Percentiles rank a stretch among this genome's conserved stretches.
Conservation (phyloP, 1,284 basidiomycete species). For the Cryptococcus jaspeensis region DNA sequence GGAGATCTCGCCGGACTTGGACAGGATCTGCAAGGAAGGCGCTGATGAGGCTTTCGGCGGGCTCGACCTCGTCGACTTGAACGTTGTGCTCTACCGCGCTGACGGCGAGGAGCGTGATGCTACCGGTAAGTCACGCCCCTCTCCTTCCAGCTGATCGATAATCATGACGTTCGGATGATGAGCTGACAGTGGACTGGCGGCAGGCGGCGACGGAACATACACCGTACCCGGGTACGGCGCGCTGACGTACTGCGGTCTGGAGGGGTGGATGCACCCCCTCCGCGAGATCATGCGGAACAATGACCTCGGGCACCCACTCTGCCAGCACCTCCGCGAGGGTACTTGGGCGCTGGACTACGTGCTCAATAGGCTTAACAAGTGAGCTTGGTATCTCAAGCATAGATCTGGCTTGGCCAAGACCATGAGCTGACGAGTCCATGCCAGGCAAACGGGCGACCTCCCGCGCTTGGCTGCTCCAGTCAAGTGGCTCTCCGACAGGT, state of each 20-base stretch:
- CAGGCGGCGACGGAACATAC: slow-evolving; percentile 65
- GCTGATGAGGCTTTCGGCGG: slow-evolving; percentile 69
- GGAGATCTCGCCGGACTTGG: slow-evolving; percentile 62
- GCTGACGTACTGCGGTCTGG: slow-evolving; percentile 83
- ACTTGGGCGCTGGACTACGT: slow-evolving; percentile 88
- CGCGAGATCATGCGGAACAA: slow-evolving; percentile 78
- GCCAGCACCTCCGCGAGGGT: slow-evolving; percentile 78
- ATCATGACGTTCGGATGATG: background rate
- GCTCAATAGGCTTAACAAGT: slow-evolving; percentile 68
- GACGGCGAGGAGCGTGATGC: slow-evolving; percentile 89
- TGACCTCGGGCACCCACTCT: slow-evolving; percentile 87
- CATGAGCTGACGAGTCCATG: background rate
- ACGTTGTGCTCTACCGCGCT: slow-evolving; percentile 74
- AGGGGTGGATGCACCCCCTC: slow-evolving; percentile 92
- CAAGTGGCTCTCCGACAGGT: slow-evolving; percentile 77
- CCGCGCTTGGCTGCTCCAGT: slow-evolving; percentile 70
- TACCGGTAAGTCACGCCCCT: slow-evolving; percentile 53
- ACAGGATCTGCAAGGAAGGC: slow-evolving; percentile 65
- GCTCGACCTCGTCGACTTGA: slow-evolving; percentile 82
- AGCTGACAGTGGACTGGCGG: too few relatives aligned
- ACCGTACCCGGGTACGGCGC: slow-evolving; percentile 69
- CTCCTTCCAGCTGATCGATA: background rate
- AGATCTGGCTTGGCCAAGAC: background rate
- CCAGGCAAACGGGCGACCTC: slow-evolving; percentile 65
- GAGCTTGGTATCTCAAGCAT: slow-evolving; percentile 40